Base-by-base conservation (phyloP, 345 rosid species). In the Eucalyptus coolabah region DNA sequence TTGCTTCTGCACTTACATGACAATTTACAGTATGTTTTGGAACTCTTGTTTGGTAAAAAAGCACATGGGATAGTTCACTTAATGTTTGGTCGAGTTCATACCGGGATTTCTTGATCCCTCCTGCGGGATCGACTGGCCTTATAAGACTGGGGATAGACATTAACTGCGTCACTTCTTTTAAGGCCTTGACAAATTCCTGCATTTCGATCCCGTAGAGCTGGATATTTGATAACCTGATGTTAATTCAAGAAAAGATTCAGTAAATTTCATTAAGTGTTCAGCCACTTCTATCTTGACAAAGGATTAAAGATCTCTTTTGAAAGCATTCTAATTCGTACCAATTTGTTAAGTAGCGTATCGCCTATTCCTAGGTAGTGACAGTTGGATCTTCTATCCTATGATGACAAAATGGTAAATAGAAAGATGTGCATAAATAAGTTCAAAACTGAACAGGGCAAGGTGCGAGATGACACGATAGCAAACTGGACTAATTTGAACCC, bases 171-270 rank as follows among this genome's bases (percentile, higher is more conserved):
- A 40, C 49, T 53, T 12, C 40, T 77, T 6, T 32, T 45, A 53
- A 88, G 26, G 88, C 93, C 91, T 77, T 88, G 89, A 28, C 86
- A 89, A 77, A 67, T 87, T 37, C 91, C 88, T 12, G 81, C 87
- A 59, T 90, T 89, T 81, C 89, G 89, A 69, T 92, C 91, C 86
- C 89, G 60, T 9, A 89, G 87, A 56, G 88, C 91, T 50, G 89
- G 88, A 87, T 87, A 90, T 85, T 89, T 60, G 28, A 50, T 59
- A 53, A 90, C 92, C 89, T 16, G 80, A 32, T 67, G 80, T n/a
- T 90, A 85, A 63, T 30, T 88, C 30, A 37, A 40, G 42, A 88
- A 37, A 45, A 19, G 14, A 40, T 49, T 44, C 56, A 32, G 17
- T 32, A 16, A 67, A 17, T n/a, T 67, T 67, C 40, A 67, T 67